A percentile compares a stretch with the other conserved stretches of the same genome.
phyloP scores from a whole-genome alignment of 2,329 filamentous ascomycete genomes.

The Ophiostoma himal-ulmi region DNA sequence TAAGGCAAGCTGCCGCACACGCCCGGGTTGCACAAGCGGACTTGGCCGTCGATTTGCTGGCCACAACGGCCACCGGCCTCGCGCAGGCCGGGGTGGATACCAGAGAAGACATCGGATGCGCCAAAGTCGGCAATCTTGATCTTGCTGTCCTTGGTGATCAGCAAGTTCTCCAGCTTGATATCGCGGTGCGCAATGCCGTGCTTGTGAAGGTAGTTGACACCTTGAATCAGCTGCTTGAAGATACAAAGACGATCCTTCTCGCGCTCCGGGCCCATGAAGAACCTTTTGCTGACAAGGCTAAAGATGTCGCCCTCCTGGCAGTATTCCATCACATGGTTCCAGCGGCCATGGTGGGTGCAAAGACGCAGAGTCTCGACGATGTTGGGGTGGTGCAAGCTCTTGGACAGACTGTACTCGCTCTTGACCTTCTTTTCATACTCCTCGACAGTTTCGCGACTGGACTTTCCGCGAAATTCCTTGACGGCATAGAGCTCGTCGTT shows the following conservation, averaged over 20 bases:
- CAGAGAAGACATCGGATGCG: slow-evolving; percentile 78
- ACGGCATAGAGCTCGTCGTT: slow-evolving; percentile 68
- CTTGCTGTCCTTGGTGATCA: slow-evolving; percentile 71
- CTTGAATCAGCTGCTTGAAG: slow-evolving; percentile 83
- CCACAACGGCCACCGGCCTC: slow-evolving; percentile 69
- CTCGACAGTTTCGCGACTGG: slow-evolving; percentile 59
- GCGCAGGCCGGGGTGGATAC: slow-evolving; percentile 71
- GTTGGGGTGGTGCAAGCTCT: slow-evolving; percentile 79
- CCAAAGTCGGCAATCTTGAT: slow-evolving; percentile 92
- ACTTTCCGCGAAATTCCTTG: slow-evolving; percentile 77
- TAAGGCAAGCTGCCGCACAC: slow-evolving; percentile 83
- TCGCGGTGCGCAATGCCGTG: slow-evolving; percentile 87
- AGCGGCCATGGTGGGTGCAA: slow-evolving; percentile 67
- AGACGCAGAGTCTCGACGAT: slow-evolving; percentile 75
- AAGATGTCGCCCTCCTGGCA: slow-evolving; percentile 79
- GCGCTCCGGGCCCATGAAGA: slow-evolving; percentile 59
- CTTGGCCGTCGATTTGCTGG: slow-evolving; percentile 60
- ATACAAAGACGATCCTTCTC: slow-evolving; percentile 69
- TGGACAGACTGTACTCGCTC: slow-evolving; percentile 82
- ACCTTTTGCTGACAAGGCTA: slow-evolving; percentile 63
- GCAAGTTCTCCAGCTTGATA: slow-evolving; percentile 82
- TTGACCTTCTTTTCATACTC: slow-evolving; percentile 88
- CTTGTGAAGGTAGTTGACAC: slow-evolving; percentile 72
- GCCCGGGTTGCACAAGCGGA: slow-evolving; percentile 68
- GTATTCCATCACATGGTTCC: slow-evolving; percentile 93